Conservation (phyloP, 2,329 filamentous ascomycete genomes). For the Pseudogymnoascus sp. region DNA sequence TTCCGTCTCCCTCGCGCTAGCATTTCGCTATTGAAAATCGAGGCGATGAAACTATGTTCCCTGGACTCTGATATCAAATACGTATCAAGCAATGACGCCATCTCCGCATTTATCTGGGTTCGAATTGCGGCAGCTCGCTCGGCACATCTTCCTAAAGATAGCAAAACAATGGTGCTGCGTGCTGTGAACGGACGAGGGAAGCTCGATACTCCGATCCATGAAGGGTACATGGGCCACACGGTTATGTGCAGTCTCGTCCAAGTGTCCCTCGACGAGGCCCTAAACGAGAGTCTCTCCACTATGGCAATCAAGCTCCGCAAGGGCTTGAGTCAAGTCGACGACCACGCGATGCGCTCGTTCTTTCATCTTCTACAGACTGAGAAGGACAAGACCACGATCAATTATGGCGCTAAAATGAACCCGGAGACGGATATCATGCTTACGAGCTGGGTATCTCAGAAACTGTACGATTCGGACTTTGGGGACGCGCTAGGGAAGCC, state of each 20-base stretch:
- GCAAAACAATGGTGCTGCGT: neutral
- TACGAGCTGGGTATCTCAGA: neutral
- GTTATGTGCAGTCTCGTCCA: neutral
- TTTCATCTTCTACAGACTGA: neutral
- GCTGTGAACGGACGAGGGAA: neutral
- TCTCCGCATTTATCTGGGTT: constrained; percentile 3
- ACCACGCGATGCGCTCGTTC: neutral
- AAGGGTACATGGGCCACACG: constrained; percentile 1
- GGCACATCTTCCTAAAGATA: neutral
- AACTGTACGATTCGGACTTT: neutral
- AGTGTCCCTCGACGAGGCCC: neutral
- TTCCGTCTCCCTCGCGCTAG: neutral
- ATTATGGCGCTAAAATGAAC: neutral
- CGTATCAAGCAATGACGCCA: constrained; percentile 1
- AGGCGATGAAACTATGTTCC: neutral
- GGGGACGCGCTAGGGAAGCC: neutral
- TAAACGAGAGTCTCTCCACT: neutral
- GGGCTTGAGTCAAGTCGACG: neutral
- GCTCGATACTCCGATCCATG: neutral
- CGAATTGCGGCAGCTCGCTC: neutral
- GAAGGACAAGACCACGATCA: constrained; percentile 4
- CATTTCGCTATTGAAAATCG: neutral
- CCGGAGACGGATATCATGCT: neutral
- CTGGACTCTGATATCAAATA: neutral
- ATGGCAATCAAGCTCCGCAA: neutral